Percentiles rank a stretch among this genome's conserved stretches.
Conservation (phyloP, 2,329 filamentous ascomycete species). For the Colletotrichum tabaci region DNA sequence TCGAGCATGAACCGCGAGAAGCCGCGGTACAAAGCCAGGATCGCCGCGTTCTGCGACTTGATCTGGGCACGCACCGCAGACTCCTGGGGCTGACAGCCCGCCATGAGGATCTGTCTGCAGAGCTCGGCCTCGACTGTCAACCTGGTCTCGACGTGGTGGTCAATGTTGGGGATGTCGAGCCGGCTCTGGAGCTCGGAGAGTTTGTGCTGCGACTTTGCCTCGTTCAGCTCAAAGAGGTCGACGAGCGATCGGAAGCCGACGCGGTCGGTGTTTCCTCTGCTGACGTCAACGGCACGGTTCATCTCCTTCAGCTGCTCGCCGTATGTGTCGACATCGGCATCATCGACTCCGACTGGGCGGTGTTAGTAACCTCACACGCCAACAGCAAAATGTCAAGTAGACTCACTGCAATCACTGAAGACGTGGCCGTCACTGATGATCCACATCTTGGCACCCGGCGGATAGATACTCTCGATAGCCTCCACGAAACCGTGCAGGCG, state of each 20-base stretch:
- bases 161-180: conserved; percentile 53
- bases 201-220: conserved; percentile 48
- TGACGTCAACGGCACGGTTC: conserved; percentile 49
- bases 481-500: conserved; percentile 50
- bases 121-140: conserved; percentile 49
- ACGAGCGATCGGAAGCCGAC: conserved; percentile 49
- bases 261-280: conserved; percentile 45
- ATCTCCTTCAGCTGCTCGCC: conserved; percentile 55
- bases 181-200: conserved; percentile 16
- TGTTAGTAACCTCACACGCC: neutral
- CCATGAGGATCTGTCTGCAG: conserved; percentile 52
- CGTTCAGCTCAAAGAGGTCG: conserved; percentile 53
- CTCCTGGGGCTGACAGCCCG: conserved; percentile 54
- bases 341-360: conserved; percentile 57
- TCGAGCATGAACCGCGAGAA: conserved; percentile 72
- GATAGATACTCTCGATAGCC: conserved; percentile 50
- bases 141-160: conserved; percentile 49
- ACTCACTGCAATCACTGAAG: conserved; percentile 58
- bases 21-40: conserved; percentile 69
- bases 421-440: conserved; percentile 59
- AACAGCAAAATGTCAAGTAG: too few species aligned
- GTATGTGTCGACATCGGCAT: conserved; percentile 58
- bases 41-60: conserved; percentile 49
- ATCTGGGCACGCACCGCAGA: conserved; percentile 47
- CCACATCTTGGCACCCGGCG: conserved; percentile 52